Evolutionary conservation across 2,329 filamentous ascomycete species (phyloP).

Genomic region (Xylariales sp.): DNA sequence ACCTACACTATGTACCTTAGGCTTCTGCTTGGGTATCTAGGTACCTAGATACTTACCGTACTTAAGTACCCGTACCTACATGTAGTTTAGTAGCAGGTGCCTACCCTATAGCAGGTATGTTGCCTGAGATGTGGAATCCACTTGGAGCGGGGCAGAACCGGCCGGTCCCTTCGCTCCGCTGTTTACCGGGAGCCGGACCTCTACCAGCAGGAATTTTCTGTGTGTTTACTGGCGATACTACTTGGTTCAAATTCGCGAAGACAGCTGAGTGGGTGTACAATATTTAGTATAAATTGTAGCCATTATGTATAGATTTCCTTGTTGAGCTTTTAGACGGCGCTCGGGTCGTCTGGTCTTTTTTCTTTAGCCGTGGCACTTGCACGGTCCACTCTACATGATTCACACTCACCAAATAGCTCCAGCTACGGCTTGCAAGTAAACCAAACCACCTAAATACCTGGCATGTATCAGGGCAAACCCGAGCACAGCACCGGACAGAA

Average conservation of each 20-base stretch:
- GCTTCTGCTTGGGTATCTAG: no score
- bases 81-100: no score
- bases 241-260: neutral
- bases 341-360: neutral
- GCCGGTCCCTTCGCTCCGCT: constrained; percentile 27
- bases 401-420: constrained; percentile 7
- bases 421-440: constrained; percentile 14
- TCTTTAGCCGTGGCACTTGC: constrained; percentile 1
- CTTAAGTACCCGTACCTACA: no score
- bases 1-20: no score
- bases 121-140: constrained; percentile 26
- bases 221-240: neutral
- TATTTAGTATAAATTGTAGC: no score
- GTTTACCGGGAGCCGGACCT: constrained; percentile 19
- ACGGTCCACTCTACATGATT: constrained; percentile 14
- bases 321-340: neutral
- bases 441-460: neutral
- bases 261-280: no score
- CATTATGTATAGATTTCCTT: neutral
- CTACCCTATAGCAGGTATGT: neutral
- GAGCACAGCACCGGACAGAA: constrained; percentile 22
- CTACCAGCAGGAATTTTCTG: neutral
- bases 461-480: constrained; percentile 14
- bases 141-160: constrained; percentile 27
- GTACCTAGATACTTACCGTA: no score